A percentile compares a stretch with the other conserved stretches of the same genome.
Evolutionary conservation across 352 stramenopile genomes (phyloP).

Genomic region (Plasmopara viticola): DNA sequence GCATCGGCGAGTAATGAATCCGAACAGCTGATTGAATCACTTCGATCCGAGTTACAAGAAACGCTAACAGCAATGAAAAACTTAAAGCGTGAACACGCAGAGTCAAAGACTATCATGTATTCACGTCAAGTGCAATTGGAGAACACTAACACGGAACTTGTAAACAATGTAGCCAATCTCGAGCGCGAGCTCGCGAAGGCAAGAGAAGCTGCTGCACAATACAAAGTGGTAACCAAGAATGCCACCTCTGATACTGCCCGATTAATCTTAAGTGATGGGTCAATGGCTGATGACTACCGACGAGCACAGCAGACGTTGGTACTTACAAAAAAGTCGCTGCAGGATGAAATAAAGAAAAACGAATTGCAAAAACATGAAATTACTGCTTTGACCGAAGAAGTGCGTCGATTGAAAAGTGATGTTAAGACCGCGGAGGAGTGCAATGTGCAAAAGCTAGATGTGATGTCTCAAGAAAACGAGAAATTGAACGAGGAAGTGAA

Average conservation of each 20-base stretch:
- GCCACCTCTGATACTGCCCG: conserved; percentile 1
- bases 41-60: conserved; percentile 62
- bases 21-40: conserved; percentile 49
- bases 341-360: conserved; percentile 61
- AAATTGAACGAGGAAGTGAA: conserved; percentile 43
- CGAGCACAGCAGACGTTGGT: conserved; percentile 58
- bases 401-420: conserved; percentile 44
- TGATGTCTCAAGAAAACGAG: conserved; percentile 33
- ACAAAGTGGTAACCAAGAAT: conserved; percentile 1
- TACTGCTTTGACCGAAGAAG: conserved; percentile 39
- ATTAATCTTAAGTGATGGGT: conserved; percentile 18
- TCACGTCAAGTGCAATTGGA: conserved; percentile 68
- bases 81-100: conserved; percentile 58
- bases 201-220: conserved; percentile 20
- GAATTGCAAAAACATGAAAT: conserved; percentile 69
- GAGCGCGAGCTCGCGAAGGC: conserved; percentile 50
- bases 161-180: conserved; percentile 53
- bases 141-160: conserved; percentile 66
- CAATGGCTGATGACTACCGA: conserved; percentile 50
- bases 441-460: conserved; percentile 32
- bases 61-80: conserved; percentile 46
- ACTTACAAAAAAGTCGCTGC: conserved; percentile 66
- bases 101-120: conserved; percentile 66
- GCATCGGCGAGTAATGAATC: conserved; percentile 64
- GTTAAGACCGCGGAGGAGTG: conserved; percentile 31